Conservation (phyloP, 2,329 filamentous ascomycete species). For the Stagonosporopsis cucurbitacearum region DNA sequence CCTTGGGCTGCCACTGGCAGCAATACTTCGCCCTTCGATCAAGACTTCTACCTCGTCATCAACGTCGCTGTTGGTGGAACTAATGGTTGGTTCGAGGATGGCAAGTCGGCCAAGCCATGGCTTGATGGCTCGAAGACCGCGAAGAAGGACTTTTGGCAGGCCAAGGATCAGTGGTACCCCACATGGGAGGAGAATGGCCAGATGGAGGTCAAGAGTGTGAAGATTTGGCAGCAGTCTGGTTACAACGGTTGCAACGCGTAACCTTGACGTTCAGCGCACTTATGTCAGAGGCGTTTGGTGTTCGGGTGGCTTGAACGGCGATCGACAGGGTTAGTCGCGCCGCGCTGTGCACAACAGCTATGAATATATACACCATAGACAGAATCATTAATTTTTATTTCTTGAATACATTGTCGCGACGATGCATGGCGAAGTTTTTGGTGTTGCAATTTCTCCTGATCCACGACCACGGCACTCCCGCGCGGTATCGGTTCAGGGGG, state of each 20-base stretch:
- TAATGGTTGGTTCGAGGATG: constrained; percentile 85
- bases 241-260: constrained; percentile 53
- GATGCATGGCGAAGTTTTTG: not conserved
- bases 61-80: constrained; percentile 78
- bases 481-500: not conserved
- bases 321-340: constrained; percentile 12
- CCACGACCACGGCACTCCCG: constrained; percentile 3
- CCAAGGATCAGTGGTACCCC: constrained; percentile 68
- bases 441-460: constrained; percentile 1
- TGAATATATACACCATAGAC: constrained; percentile 12
- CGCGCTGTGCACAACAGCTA: constrained; percentile 10
- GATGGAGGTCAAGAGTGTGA: constrained; percentile 73
- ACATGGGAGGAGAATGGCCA: constrained; percentile 71
- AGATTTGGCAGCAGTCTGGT: constrained; percentile 59
- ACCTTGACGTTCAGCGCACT: not conserved
- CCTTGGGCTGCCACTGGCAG: constrained; percentile 68
- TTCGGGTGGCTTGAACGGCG: constrained; percentile 20
- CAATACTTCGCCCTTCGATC: constrained; percentile 74
- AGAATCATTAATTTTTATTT: constrained; percentile 17
- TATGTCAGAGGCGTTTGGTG: constrained; percentile 17
- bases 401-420: not conserved
- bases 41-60: constrained; percentile 76
- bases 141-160: constrained; percentile 78
- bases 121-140: constrained; percentile 71
- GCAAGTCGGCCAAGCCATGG: constrained; percentile 77